A percentile compares a stretch with the other conserved stretches of the same genome.
These are phyloP conservation scores for Pseudogymnoascus sp. DNA, from an alignment of 2,329 filamentous ascomycete species.

Conservation along the genomic window DNA sequence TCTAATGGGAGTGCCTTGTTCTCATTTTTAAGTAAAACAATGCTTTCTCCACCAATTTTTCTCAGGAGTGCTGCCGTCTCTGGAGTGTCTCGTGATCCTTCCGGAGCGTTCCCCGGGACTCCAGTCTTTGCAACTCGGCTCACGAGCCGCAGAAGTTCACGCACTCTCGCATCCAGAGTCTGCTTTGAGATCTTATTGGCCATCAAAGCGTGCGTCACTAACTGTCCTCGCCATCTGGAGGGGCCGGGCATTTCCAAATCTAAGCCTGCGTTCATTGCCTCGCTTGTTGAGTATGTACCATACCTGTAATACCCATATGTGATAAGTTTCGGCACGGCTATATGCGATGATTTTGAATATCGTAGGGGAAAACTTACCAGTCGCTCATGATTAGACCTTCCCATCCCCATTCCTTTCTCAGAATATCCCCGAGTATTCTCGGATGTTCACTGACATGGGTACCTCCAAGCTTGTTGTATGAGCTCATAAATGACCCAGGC, in stretches of 20 bases:
- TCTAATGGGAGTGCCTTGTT: constrained; percentile 45
- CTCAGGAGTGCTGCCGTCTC: constrained; percentile 3
- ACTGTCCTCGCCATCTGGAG: constrained; percentile 31
- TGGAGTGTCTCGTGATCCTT: constrained; percentile 8
- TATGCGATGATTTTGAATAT: not conserved
- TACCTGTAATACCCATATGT: constrained; percentile 18
- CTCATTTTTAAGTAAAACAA: constrained; percentile 69
- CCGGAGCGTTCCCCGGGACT: constrained; percentile 8
- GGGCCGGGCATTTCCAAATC: constrained; percentile 43
- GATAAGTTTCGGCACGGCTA: not conserved
- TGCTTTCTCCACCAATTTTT: constrained; percentile 37
- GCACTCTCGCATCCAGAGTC: constrained; percentile 25
- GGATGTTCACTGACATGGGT: constrained; percentile 48
- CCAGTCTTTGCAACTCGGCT: constrained; percentile 13
- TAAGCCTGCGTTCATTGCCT: constrained; percentile 35
- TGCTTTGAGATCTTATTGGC: constrained; percentile 25
- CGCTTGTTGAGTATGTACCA: constrained; percentile 4
- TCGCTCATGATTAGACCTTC: constrained; percentile 53
- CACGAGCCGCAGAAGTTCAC: constrained; percentile 30
- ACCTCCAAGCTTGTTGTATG: constrained; percentile 53
- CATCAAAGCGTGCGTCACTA: constrained; percentile 21
- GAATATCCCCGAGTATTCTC: constrained; percentile 42
- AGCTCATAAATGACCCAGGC: constrained; percentile 51
- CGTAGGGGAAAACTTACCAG: constrained; percentile 36
- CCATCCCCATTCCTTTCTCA: constrained; percentile 52